These are phyloP conservation scores for Postia placenta DNA, from an alignment of 768 basidiomycete species.

Conservation along the genomic window DNA sequence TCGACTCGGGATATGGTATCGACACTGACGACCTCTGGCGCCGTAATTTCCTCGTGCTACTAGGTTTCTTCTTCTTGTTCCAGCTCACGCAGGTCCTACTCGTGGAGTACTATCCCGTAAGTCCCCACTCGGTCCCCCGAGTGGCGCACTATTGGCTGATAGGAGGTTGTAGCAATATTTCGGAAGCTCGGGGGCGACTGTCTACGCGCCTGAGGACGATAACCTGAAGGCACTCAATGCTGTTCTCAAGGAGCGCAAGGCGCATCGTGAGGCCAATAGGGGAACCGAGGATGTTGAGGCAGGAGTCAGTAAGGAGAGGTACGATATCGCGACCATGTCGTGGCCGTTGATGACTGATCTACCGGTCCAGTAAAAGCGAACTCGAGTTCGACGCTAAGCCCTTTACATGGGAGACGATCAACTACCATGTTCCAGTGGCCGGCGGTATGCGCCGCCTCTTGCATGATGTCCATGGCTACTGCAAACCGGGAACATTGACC, in stretches of 20 bases:
- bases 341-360: not conserved
- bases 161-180: slow-evolving; percentile 52
- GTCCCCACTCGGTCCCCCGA: too few relatives aligned
- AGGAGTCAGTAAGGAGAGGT: slow-evolving; percentile 15
- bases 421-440: slow-evolving; percentile 69
- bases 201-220: slow-evolving; percentile 54
- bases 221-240: slow-evolving; percentile 53
- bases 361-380: not conserved
- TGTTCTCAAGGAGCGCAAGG: slow-evolving; percentile 46
- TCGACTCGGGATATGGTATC: slow-evolving; percentile 48
- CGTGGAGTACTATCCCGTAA: slow-evolving; percentile 60
- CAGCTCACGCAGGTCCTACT: slow-evolving; percentile 60
- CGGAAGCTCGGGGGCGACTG: slow-evolving; percentile 40
- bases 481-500: slow-evolving; percentile 82
- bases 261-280: slow-evolving; percentile 22
- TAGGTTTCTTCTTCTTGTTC: slow-evolving; percentile 69
- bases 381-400: slow-evolving; percentile 33
- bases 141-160: too few relatives aligned
- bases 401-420: slow-evolving; percentile 80
- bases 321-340: not conserved
- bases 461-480: slow-evolving; percentile 73
- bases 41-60: slow-evolving; percentile 61
- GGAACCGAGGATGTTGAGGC: slow-evolving; percentile 7
- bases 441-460: slow-evolving; percentile 57
- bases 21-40: slow-evolving; percentile 52